Base-by-base conservation (phyloP, 345 rosid genomes). In the Capsella bursapastoris region DNA sequence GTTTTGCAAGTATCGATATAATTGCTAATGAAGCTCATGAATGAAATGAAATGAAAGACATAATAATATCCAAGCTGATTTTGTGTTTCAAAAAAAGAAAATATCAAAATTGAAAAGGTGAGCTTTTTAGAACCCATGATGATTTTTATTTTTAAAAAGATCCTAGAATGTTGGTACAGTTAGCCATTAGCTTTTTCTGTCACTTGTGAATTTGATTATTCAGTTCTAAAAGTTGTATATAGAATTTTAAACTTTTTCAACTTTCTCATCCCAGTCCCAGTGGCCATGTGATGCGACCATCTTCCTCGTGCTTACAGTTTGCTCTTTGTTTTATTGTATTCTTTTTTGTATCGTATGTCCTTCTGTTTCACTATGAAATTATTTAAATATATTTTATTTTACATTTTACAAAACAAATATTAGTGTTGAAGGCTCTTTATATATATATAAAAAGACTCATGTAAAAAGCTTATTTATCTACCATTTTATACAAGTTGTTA, bases 121-220 rank as follows among this genome's bases (percentile, higher is more conserved):
- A 70, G 80, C 75, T 48, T 70, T 76, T 45, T 12, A 70, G 40
- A 76, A 76, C 71, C 71, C 80, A 70, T 64, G 66, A 48, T 50
- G 60, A 4, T 22, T 64, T 76, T 31, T 76, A 8, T 56, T 37
- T 61, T n/a, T 37, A 70, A 76, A 69, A 70, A 56, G 75, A 64
- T 76, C 75, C 80, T 70, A 76, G 75, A 70, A 76, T 76, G 80
- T 76, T 76, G 75, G 80, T 70, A 76, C 71, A 70, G 71, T 76
- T 76, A 76, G 71, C 64, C 75, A 70, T 76, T 70, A 15, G 66
- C 71, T 76, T 70, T 66, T 66, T 70, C 44, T 69, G 71, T 45
- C 80, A 76, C 75, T 60, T 63, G 66, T 29, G 53, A 70, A 76
- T 55, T 70, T 70, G 75, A 76, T 76, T 63, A 76, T 76, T 70